Base-by-base conservation (phyloP, 768 basidiomycete species). In the Podaxis sp. region DNA sequence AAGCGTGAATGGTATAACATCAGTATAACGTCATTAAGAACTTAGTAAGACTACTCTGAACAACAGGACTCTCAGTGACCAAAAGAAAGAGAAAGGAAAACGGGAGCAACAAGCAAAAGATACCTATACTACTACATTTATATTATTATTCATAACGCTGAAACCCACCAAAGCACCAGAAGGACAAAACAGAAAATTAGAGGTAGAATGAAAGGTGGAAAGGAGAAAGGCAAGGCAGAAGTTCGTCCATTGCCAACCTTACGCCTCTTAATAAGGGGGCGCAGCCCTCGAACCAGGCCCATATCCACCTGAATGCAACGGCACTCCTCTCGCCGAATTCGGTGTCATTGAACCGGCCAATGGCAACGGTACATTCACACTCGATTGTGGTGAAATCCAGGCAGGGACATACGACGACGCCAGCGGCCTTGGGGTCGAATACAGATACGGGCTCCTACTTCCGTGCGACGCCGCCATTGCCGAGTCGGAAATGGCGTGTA, bases 401-500 rank as follows among this genome's bases (percentile, higher is more conserved):
- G 71, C 67, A 15, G 75, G 69, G 22, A 72, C 66, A 62, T 75
- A 77, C 8, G 74, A 61, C 52, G 72, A 70, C 41, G 67, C 51
- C 11, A 62, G 13, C 27, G 57, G 46, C 13, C 50, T 63, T n/a
- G 65, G 61, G 11, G 54, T 64, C 11, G 59, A 59, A 65, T 72
- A 73, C 29, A 70, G 61, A 41, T 73, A 75, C 7, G 73, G 71
- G 52, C 74, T 76, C 36, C 62, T 65, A 19, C 59, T 64, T 12
- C 60, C 60, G 19, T 55, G 54, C 13, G 17, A 19, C 7, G 19
- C 17, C 9, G 37, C n/a, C 8, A 37, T 9, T 3, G 49, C 49
- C 9, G 33, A 12, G 13, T 56, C 52, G 7, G 52, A 33, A 19
- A 53, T 29, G 33, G 25, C 22, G 13, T 60, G 59, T 25, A 52